Evolutionary conservation across 2,329 filamentous ascomycete genomes (phyloP).

Genomic region (Hypoxylon sp.): DNA sequence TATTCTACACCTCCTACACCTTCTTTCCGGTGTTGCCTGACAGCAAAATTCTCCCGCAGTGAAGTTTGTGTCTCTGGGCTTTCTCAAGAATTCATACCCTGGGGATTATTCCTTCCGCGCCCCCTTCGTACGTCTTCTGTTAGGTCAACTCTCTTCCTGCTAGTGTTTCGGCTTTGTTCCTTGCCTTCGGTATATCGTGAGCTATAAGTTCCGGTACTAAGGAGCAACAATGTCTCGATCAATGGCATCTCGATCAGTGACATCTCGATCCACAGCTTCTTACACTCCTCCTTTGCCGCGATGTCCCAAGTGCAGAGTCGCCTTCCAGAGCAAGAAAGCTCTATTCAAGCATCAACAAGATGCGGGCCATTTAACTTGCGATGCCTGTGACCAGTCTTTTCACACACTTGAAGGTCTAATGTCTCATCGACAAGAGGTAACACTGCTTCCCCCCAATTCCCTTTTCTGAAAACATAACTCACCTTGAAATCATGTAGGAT

Average conservation of each 20-base stretch:
- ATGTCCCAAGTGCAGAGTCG: conserved; percentile 38
- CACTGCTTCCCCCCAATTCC: background rate
- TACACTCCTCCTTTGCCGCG: conserved; percentile 4
- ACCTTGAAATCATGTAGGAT: conserved; percentile 48
- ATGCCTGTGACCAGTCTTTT: conserved; percentile 39
- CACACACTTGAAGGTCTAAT: conserved; percentile 22
- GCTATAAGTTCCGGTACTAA: background rate
- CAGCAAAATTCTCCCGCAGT: background rate
- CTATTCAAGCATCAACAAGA: conserved; percentile 39
- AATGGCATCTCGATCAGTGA: background rate
- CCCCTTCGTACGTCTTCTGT: background rate
- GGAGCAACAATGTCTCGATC: background rate
- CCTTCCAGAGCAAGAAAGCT: conserved; percentile 19
- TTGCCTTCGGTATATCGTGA: background rate
- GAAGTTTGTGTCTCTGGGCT: background rate
- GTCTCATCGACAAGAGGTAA: conserved; percentile 43
- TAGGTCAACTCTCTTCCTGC: background rate
- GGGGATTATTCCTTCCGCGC: background rate
- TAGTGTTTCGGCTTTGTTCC: background rate
- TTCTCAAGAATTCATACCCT: background rate
- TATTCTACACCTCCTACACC: background rate
- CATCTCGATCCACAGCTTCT: background rate
- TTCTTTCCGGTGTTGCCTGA: background rate
- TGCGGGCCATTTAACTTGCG: conserved; percentile 41
- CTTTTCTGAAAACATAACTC: conserved; percentile 15